A percentile compares a stretch with the other conserved stretches of the same genome.
Evolutionary conservation across 345 rosid genomes (phyloP).

Genomic region (thale cress (Arabidopsis thaliana)): DNA sequence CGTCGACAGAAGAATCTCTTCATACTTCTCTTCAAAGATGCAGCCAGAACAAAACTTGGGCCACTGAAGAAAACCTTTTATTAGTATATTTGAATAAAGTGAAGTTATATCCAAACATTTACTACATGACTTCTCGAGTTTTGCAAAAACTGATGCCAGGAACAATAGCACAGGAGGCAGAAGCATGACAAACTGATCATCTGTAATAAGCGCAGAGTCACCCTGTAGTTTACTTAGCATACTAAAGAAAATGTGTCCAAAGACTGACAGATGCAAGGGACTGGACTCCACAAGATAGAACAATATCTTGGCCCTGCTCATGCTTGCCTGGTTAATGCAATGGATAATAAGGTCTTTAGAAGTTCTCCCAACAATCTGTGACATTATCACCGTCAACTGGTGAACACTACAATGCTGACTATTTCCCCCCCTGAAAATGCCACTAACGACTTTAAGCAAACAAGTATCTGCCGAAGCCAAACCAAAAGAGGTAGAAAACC

Average conservation of each 20-base stretch:
- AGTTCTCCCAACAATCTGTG: conserved; percentile 58
- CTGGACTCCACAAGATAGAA: conserved; percentile 73
- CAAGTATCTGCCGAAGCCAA: conserved; percentile 61
- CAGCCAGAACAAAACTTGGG: conserved; percentile 59
- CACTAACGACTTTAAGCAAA: conserved; percentile 65
- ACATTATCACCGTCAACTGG: conserved; percentile 59
- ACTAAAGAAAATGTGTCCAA: conserved; percentile 59
- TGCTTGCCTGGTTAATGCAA: conserved; percentile 55
- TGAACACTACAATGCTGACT: conserved; percentile 52
- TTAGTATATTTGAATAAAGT: conserved; percentile 60
- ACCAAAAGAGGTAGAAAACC: conserved; percentile 55
- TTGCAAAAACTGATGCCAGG: conserved; percentile 50
- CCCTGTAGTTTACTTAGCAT: conserved; percentile 44
- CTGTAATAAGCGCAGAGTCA: conserved; percentile 49
- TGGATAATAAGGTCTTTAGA: conserved; percentile 67
- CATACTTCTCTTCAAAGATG: conserved; percentile 66
- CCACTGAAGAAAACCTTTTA: conserved; percentile 64
- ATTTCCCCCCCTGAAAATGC: conserved; percentile 50
- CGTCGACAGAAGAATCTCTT: conserved; percentile 52
- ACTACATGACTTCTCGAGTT: conserved; percentile 53
- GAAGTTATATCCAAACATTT: conserved; percentile 53
- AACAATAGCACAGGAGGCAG: conserved; percentile 75
- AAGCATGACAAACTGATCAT: conserved; percentile 64
- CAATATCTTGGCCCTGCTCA: conserved; percentile 67
- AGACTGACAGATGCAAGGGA: conserved; percentile 68